These are phyloP conservation scores for Iberis pinnata DNA, from an alignment of 345 rosid species.

Conservation along the genomic window DNA sequence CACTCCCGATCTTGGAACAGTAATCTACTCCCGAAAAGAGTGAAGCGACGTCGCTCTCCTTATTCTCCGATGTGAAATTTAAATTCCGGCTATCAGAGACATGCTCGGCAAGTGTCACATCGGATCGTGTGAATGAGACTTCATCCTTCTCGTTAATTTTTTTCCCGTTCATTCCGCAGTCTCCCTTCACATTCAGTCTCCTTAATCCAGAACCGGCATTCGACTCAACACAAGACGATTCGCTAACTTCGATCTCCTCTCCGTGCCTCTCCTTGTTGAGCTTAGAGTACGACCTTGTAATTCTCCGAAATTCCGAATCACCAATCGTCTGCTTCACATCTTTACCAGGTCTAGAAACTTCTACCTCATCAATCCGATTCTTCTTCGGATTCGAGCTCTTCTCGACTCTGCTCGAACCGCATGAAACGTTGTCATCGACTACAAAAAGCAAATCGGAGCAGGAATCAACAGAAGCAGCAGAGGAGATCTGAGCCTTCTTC, in stretches of 20 bases:
- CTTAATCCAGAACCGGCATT: background rate
- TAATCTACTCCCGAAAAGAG: conserved; percentile 40
- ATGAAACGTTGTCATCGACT: conserved; percentile 39
- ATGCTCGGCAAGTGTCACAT: conserved; percentile 37
- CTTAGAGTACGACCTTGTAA: conserved; percentile 43
- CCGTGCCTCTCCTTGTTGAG: conserved; percentile 31
- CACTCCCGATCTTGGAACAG: conserved; percentile 26
- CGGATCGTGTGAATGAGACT: conserved; percentile 38
- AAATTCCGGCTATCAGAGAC: conserved; percentile 30
- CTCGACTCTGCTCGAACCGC: conserved; percentile 39
- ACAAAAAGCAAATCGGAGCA: conserved; percentile 33
- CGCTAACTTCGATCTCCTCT: conserved; percentile 44
- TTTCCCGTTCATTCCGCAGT: background rate
- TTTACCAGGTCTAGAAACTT: conserved; percentile 27
- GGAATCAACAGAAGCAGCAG: conserved; percentile 35
- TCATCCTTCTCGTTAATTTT: conserved; percentile 19
- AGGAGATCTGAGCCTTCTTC: conserved; percentile 39
- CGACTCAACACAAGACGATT: conserved; percentile 20
- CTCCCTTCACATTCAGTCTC: background rate
- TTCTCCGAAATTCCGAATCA: conserved; percentile 36
- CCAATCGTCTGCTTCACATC: conserved; percentile 21
- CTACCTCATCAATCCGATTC: conserved; percentile 31
- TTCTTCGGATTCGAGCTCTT: conserved; percentile 30
- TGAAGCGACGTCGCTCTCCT: conserved; percentile 44
- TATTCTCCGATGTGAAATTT: conserved; percentile 25